phyloP scores from a whole-genome alignment of 2,329 filamentous ascomycete species.

The Arachnomyces sp. region DNA sequence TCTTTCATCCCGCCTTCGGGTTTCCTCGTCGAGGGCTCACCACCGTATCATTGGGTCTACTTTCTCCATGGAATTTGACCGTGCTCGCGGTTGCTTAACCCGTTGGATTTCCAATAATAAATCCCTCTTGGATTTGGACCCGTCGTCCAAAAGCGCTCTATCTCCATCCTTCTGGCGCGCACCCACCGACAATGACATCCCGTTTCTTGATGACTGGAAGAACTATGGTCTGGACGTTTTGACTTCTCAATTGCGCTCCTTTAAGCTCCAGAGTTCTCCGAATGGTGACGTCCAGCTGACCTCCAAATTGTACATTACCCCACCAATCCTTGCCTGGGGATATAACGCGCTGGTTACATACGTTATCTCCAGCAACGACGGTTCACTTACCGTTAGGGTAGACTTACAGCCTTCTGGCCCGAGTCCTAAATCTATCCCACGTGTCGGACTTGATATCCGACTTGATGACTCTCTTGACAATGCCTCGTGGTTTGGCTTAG shows the following conservation, averaged over 20 bases:
- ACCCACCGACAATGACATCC: constrained; percentile 25
- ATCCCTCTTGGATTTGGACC: constrained; percentile 2
- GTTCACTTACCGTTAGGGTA: constrained; percentile 6
- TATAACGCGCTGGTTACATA: constrained; percentile 13
- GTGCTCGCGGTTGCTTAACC: constrained; percentile 5
- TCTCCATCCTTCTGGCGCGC: constrained; percentile 23
- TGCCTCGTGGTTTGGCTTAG: constrained; percentile 19
- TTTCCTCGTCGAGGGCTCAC: too few species aligned
- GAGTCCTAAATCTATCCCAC: constrained; percentile 11
- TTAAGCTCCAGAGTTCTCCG: constrained; percentile 5
- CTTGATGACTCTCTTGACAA: constrained; percentile 10
- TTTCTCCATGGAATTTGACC: constrained; percentile 27
- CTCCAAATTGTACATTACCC: constrained; percentile 13
- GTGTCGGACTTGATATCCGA: constrained; percentile 14
- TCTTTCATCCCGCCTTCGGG: too few species aligned
- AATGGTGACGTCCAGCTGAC: constrained; percentile 7
- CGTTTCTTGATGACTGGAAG: constrained; percentile 21
- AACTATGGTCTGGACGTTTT: constrained; percentile 17
- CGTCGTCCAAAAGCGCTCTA: constrained; percentile 7
- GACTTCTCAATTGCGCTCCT: constrained; percentile 12
- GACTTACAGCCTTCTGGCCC: constrained; percentile 12
- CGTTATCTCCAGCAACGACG: constrained; percentile 8
- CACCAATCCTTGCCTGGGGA: constrained; percentile 19
- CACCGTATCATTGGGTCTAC: constrained; percentile 36
- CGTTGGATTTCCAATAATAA: constrained; percentile 4